Conservation (phyloP, 2,329 filamentous ascomycete genomes). For the Seiridium unicorne region DNA sequence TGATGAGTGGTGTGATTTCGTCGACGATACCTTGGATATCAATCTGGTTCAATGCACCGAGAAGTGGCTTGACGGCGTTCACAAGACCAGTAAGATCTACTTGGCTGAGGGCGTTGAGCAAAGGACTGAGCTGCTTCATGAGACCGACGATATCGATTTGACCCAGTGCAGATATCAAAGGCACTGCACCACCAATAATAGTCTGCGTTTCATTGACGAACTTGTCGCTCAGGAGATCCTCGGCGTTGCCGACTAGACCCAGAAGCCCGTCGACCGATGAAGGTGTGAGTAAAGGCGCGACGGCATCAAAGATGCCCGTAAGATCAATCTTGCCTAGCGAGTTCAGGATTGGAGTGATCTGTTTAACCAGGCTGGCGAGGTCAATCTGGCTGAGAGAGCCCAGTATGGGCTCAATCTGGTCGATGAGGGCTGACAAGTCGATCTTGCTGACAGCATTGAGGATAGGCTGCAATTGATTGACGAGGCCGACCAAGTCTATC, state of each 20-base stretch:
- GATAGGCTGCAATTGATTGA: conserved; percentile 33
- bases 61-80: conserved; percentile 32
- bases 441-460: conserved; percentile 26
- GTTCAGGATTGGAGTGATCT: conserved; percentile 32
- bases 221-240: conserved; percentile 32
- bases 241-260: conserved; percentile 34
- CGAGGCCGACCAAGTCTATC: conserved; percentile 30
- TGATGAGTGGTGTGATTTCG: conserved; percentile 37
- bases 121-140: conserved; percentile 31
- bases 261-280: conserved; percentile 31
- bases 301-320: conserved; percentile 18
- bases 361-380: conserved; percentile 31
- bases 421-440: conserved; percentile 28
- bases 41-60: conserved; percentile 35
- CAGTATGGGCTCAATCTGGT: conserved; percentile 28
- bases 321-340: conserved; percentile 29
- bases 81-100: conserved; percentile 33
- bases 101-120: conserved; percentile 32
- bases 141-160: conserved; percentile 36
- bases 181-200: conserved; percentile 24
- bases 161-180: conserved; percentile 32
- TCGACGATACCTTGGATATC: conserved; percentile 35
- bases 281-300: conserved; percentile 33
- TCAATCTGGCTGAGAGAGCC: conserved; percentile 32
- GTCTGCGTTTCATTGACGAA: conserved; percentile 41